These are phyloP conservation scores for Castanea mollissima DNA, from an alignment of 306 rosid species.

Conservation along the genomic window DNA sequence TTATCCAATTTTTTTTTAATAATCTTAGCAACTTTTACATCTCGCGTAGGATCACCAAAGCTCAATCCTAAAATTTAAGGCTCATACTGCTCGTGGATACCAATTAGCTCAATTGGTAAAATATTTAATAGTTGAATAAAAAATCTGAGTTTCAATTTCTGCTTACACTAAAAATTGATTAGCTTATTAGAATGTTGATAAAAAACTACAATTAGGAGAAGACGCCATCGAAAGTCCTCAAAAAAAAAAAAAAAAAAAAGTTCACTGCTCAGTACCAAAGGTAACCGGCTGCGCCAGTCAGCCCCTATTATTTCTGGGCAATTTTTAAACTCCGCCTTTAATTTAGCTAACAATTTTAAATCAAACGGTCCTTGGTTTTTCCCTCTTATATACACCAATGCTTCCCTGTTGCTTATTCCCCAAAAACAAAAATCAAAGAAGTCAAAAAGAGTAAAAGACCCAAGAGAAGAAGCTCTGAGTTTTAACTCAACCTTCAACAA, in stretches of 20 bases:
- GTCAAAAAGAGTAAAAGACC: too few relatives aligned
- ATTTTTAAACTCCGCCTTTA: background rate
- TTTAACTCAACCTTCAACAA: too few relatives aligned
- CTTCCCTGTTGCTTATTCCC: too few relatives aligned
- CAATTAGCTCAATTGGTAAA: fast-evolving
- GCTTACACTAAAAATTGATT: fast-evolving
- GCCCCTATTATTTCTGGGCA: too few relatives aligned
- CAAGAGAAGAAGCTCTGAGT: too few relatives aligned
- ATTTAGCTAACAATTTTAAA: conserved; percentile 1
- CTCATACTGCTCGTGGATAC: fast-evolving
- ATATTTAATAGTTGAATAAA: fast-evolving
- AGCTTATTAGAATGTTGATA: fast-evolving
- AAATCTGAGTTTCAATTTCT: fast-evolving
- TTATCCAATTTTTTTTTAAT: too few relatives aligned
- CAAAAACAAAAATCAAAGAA: background rate
- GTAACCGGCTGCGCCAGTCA: too few relatives aligned
- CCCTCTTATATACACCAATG: background rate
- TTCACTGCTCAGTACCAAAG: too few relatives aligned
- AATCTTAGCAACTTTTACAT: too few relatives aligned
- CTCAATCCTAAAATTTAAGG: too few relatives aligned
- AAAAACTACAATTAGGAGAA: fast-evolving
- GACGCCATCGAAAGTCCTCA: fast-evolving
- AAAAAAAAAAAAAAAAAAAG: too few relatives aligned
- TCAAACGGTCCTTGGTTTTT: conserved; percentile 2
- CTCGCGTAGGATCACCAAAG: fast-evolving